phyloP scores from a whole-genome alignment of 495 filamentous ascomycete species.

The Physcia stellaris region DNA sequence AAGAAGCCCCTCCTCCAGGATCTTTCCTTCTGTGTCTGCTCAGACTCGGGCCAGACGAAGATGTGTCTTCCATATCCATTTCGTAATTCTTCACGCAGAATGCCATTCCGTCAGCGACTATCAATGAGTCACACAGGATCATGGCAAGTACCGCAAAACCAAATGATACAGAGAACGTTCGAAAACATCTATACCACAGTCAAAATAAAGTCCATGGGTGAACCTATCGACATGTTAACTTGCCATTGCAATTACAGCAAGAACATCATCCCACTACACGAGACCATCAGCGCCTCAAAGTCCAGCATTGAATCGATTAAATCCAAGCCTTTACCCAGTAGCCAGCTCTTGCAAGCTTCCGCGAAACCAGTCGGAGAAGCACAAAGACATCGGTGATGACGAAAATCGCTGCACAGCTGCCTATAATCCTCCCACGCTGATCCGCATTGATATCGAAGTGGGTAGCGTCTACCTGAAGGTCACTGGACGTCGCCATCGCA shows the following conservation, averaged over 20 bases:
- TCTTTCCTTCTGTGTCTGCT: background rate
- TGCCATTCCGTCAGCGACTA: background rate
- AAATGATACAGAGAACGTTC: slow-evolving; percentile 1
- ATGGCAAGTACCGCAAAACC: background rate
- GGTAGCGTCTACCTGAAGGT: too few species aligned
- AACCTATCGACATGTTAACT: background rate
- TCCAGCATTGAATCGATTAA: background rate
- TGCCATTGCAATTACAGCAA: slow-evolving; percentile 1
- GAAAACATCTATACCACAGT: background rate
- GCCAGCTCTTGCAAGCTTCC: slow-evolving; percentile 10
- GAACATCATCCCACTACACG: slow-evolving; percentile 7
- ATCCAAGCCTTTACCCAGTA: slow-evolving; percentile 8
- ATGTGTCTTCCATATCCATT: slow-evolving; percentile 10
- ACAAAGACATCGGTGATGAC: slow-evolving; percentile 7
- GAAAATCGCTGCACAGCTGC: slow-evolving; percentile 6
- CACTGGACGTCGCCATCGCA: too few species aligned
- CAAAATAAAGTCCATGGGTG: background rate
- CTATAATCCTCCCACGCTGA: slow-evolving; percentile 13
- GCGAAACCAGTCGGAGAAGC: slow-evolving; percentile 6
- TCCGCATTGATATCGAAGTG: slow-evolving; percentile 9
- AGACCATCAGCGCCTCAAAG: background rate
- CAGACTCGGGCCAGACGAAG: slow-evolving; percentile 1
- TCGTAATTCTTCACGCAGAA: background rate
- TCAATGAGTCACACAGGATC: background rate
- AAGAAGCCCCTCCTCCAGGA: background rate